A percentile compares a stretch with the other conserved stretches of the same genome.
phyloP scores from a whole-genome alignment of 1,284 basidiomycete species.

The Sanghuangporus sanghuang region DNA sequence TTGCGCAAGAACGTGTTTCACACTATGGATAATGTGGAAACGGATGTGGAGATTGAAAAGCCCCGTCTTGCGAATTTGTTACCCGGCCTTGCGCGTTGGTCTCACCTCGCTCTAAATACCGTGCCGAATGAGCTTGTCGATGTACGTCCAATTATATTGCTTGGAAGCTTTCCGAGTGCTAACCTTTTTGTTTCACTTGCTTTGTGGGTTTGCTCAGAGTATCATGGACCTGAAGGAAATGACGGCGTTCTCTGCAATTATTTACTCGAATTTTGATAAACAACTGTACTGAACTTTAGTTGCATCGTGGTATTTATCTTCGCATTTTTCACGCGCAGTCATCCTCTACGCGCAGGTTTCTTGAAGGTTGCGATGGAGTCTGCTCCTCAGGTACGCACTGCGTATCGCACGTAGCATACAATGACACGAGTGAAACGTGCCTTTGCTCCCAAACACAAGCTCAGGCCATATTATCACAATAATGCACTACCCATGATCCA shows the following conservation, averaged over 20 bases:
- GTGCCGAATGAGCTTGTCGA: constrained; percentile 83
- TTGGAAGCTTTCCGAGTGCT: background rate
- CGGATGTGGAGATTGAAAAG: constrained; percentile 37
- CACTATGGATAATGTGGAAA: constrained; percentile 22
- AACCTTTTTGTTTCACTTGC: background rate
- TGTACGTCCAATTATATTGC: constrained; percentile 40
- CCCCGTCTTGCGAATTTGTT: constrained; percentile 71
- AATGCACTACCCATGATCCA: too few relatives aligned
- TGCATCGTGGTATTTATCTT: background rate
- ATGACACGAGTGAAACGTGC: too few relatives aligned
- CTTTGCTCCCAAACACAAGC: too few relatives aligned
- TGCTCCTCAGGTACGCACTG: too few relatives aligned
- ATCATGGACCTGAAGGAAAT: constrained; percentile 13
- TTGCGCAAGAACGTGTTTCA: constrained; percentile 54
- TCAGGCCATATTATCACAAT: too few relatives aligned
- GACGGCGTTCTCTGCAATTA: constrained; percentile 15
- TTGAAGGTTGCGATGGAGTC: too few relatives aligned
- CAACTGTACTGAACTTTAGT: background rate
- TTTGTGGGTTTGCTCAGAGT: constrained; percentile 6
- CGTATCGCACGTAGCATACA: too few relatives aligned
- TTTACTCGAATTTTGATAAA: constrained; percentile 17
- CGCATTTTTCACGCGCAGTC: too few relatives aligned
- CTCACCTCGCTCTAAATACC: constrained; percentile 61
- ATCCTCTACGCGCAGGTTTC: too few relatives aligned
- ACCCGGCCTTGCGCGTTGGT: constrained; percentile 75